Evolutionary conservation across 352 stramenopile genomes (phyloP), one percentile per base, ranked within the genome.

Genomic region (Phytophthora brassicae): DNA sequence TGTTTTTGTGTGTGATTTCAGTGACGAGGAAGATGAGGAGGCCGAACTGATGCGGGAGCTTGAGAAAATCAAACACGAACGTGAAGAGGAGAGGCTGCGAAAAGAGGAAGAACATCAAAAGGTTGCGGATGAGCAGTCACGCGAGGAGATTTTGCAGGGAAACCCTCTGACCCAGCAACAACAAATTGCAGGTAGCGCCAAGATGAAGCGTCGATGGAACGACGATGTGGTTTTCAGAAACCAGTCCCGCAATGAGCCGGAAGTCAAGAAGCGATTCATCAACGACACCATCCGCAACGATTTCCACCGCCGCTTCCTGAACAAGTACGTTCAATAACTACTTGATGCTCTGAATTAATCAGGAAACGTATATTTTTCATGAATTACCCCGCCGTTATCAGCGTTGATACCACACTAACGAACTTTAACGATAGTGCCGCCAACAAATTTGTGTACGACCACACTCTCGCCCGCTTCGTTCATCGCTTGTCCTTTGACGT

Each of bases 221-320:
- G 97, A 99, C 67, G 98, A 99, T 78, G 97, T 99, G 16, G 96
- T 99, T 23, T 99, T 99, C 86, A 97, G 98, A 62, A 99, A 99
- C 80, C 92, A 98, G 74, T 97, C 96, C 19, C 90, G 94, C 60
- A 92, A 92, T 57, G 97, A 99, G 68, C 92, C 92, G 6, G 84
- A 98, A 68, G 75, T 96, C 35, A 95, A 93, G 73, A 99, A 99
- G 70, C 86, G 97, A 55, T 99, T 99, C 75, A 99, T 99, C 72
- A 99, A 99, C 76, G 98, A 99, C 79, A 99, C 98, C 7, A 98
- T 99, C 58, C 88, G 97, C 53, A 99, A 99, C 81, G 97, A 99
- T 69, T 99, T 99, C 72, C 97, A 99, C 78, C 96, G 94, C 52
- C 81, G 94, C 56, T 99, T 99, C 77, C 72, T 99, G 53, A 98